Evolutionary conservation across 768 basidiomycete genomes (phyloP), one percentile per base, ranked within the genome.

Genomic region (Leccinum boreale): DNA sequence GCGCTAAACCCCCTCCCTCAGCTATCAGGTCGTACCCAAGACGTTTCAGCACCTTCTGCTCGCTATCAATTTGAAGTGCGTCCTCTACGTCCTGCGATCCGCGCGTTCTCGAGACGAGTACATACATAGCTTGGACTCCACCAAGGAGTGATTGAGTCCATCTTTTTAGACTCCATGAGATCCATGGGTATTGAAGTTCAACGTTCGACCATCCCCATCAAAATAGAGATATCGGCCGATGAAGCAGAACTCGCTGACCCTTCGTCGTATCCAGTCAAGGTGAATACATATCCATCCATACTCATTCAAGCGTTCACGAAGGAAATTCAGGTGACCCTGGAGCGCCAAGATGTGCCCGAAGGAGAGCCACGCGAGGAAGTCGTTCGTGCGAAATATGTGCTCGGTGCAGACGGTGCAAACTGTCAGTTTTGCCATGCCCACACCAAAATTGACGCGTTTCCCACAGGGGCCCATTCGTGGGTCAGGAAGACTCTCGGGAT

Each of bases 391-490:
- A 90, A 86, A 70, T 93, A 84, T 65, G 85, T 92, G 2, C 74
- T 93, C 29, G 91, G 91, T 2, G 79, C 85, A 21, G 91, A 93
- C 67, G 90, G 88, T 82, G 65, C 48, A 75, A 58, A 31, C 48
- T 10, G 6, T 48, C 47, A 26, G 26, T 52, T 35, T 24, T 49
- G 5, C 23, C 17, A 42, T n/a, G 24, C 23, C 3, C 47, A 29
- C 33, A 12, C 29, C 15, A 19, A 15, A 42, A n/a, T 58, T 54
- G 35, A 68, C n/a, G 28, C 44, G 11, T 28, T 17, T 19, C 49
- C 14, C 46, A 45, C 63, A 89, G 87, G 89, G 5, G 90, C 89
- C 0, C 90, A 91, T 71, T 91, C 89, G 11, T 92, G 90, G 89
- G 87, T 92, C 23, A 81, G 91, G 24, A 90, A 89, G 58, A 56